These are phyloP conservation scores for Paraphoma sp. DNA, from an alignment of 2,329 filamentous ascomycete species.

Conservation along the genomic window DNA sequence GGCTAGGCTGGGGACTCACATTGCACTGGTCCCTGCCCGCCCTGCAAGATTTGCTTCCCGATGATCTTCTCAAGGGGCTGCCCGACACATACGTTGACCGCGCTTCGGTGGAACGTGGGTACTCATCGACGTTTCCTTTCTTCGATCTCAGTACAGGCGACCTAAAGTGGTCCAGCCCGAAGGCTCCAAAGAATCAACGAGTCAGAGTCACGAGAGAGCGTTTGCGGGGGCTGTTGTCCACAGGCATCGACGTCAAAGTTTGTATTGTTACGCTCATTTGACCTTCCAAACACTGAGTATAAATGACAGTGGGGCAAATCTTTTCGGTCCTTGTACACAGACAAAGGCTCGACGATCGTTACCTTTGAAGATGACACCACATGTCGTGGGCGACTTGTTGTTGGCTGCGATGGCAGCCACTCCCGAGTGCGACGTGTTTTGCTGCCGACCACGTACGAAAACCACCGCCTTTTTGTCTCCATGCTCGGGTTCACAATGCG, in stretches of 20 bases:
- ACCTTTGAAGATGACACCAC: constrained; percentile 16
- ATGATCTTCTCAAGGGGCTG: constrained; percentile 4
- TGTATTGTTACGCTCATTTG: not conserved
- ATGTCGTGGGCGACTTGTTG: constrained; percentile 8
- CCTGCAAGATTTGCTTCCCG: constrained; percentile 10
- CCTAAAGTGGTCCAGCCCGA: constrained; percentile 4
- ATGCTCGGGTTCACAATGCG: constrained; percentile 16
- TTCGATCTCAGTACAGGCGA: constrained; percentile 19
- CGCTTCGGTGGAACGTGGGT: constrained; percentile 13
- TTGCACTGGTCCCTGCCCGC: constrained; percentile 18
- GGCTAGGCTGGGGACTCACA: constrained; percentile 29
- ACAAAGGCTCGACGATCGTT: constrained; percentile 2
- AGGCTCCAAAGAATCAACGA: constrained; percentile 7
- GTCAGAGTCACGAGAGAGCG: constrained; percentile 13
- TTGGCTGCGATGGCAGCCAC: constrained; percentile 17
- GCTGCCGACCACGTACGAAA: not conserved
- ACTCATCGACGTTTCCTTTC: constrained; percentile 14
- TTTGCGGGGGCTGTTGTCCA: constrained; percentile 11
- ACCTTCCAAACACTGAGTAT: not conserved
- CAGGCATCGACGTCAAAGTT: constrained; percentile 11
- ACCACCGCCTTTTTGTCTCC: constrained; percentile 8
- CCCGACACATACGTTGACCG: constrained; percentile 17
- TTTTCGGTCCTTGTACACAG: constrained; percentile 3
- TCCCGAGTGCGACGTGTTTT: constrained; percentile 5
- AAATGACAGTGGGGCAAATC: constrained; percentile 13